Evolutionary conservation across 768 basidiomycete species (phyloP).

Genomic region (Boletus rufocinnamomeus): DNA sequence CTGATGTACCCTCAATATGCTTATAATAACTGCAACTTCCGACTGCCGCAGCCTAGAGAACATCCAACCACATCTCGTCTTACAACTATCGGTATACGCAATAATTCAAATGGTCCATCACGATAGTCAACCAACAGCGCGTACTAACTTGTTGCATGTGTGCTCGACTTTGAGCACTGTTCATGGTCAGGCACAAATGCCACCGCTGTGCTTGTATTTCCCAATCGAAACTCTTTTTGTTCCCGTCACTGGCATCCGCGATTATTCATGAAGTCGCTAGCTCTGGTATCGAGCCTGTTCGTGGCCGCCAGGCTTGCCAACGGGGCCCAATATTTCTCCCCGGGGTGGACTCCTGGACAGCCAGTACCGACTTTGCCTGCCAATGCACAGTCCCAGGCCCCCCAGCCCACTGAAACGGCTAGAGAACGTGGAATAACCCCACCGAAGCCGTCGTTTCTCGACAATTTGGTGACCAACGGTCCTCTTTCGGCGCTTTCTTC

Average conservation of each 20-base stretch:
- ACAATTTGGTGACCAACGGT: constrained; percentile 47
- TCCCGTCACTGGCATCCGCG: neutral
- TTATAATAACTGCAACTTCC: neutral
- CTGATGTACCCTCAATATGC: neutral
- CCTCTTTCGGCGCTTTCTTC: constrained; percentile 57
- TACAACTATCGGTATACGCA: neutral
- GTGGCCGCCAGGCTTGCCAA: constrained; percentile 25
- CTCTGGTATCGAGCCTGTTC: constrained; percentile 38
- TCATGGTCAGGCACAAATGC: neutral
- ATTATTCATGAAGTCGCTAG: constrained; percentile 50
- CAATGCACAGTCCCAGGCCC: constrained; percentile 18
- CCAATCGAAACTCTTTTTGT: neutral
- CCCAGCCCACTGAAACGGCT: constrained; percentile 29
- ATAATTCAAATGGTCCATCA: neutral
- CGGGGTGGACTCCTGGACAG: constrained; percentile 82
- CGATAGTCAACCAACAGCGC: neutral
- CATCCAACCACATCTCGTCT: neutral
- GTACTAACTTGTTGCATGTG: neutral
- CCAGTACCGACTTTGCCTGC: constrained; percentile 38
- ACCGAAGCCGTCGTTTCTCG: constrained; percentile 29
- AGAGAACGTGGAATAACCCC: constrained; percentile 21
- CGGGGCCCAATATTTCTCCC: constrained; percentile 77
- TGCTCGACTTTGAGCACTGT: neutral
- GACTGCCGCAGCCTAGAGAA: neutral
- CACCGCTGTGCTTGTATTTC: neutral